These are phyloP conservation scores for Didymosphaeria variabile DNA, from an alignment of 2,329 filamentous ascomycete genomes.

Conservation along the genomic window DNA sequence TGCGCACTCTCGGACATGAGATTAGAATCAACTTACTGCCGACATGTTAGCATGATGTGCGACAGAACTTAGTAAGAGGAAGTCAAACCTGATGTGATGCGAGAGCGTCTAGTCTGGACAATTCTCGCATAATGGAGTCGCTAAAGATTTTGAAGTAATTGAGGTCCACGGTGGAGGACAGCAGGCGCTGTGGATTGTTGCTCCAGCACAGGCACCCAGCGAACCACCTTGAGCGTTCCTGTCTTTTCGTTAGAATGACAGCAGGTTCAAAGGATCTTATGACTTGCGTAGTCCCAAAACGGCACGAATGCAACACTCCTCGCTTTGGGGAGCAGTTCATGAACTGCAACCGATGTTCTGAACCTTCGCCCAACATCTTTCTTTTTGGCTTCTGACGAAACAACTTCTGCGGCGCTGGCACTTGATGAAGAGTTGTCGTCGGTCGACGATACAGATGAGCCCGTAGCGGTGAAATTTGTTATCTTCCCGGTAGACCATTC, in stretches of 20 bases:
- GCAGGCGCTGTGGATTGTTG: slow-evolving; percentile 36
- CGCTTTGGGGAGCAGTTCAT: slow-evolving; percentile 57
- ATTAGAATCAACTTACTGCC: background rate
- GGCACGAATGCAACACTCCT: slow-evolving; percentile 50
- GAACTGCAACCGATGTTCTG: slow-evolving; percentile 53
- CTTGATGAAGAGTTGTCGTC: slow-evolving; percentile 27
- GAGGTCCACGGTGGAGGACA: slow-evolving; percentile 42
- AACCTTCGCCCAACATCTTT: slow-evolving; percentile 37
- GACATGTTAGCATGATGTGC: background rate
- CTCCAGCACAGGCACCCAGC: slow-evolving; percentile 49
- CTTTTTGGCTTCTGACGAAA: background rate
- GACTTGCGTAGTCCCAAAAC: slow-evolving; percentile 47
- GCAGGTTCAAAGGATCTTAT: background rate
- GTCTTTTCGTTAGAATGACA: background rate
- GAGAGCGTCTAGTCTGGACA: slow-evolving; percentile 62
- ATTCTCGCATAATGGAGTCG: slow-evolving; percentile 65
- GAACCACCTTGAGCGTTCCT: slow-evolving; percentile 47
- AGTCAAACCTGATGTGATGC: slow-evolving; percentile 44
- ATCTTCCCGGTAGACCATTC: slow-evolving; percentile 38
- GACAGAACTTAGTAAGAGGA: background rate
- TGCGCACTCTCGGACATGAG: too few species aligned
- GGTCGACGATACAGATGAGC: slow-evolving; percentile 30
- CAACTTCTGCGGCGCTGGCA: slow-evolving; percentile 11
- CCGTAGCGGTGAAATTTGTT: slow-evolving; percentile 32
- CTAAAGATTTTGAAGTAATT: slow-evolving; percentile 49